Evolutionary conservation across 805 yeast species (phyloP).

Genomic region (Metschnikowia matae): DNA sequence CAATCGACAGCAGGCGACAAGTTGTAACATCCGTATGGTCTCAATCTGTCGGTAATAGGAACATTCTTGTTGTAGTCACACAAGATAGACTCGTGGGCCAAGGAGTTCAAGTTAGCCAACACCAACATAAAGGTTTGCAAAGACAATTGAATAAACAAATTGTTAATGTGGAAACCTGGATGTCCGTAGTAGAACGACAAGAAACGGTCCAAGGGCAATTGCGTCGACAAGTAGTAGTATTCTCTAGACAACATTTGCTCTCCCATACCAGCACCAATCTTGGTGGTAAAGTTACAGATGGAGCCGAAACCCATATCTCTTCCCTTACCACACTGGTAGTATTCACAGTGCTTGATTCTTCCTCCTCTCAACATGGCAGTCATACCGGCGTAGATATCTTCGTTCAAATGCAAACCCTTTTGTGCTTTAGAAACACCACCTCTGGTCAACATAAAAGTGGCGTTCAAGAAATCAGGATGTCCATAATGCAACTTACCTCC

Average conservation of each 20-base stretch:
- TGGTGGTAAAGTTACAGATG: constrained; percentile 74
- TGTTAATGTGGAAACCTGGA: constrained; percentile 81
- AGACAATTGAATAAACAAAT: constrained; percentile 68
- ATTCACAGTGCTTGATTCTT: constrained; percentile 79
- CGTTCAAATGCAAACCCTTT: constrained; percentile 76
- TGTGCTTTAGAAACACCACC: constrained; percentile 88
- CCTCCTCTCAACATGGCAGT: constrained; percentile 76
- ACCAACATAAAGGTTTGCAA: constrained; percentile 53
- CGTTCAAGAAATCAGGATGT: constrained; percentile 78
- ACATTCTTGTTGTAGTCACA: constrained; percentile 57
- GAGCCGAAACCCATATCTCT: constrained; percentile 83
- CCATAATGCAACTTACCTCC: constrained; percentile 86
- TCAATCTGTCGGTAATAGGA: constrained; percentile 58
- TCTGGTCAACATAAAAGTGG: constrained; percentile 74
- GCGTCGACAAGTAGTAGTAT: constrained; percentile 73
- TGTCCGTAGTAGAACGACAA: constrained; percentile 80
- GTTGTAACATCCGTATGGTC: constrained; percentile 69
- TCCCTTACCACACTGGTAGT: constrained; percentile 83
- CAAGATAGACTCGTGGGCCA: constrained; percentile 56
- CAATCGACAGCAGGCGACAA: constrained; percentile 68
- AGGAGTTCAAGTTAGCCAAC: constrained; percentile 56
- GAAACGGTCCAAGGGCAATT: constrained; percentile 72
- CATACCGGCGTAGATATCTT: constrained; percentile 86
- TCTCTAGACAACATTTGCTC: constrained; percentile 83
- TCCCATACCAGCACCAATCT: constrained; percentile 90